Evolutionary conservation across 2,329 filamentous ascomycete species (phyloP), one percentile per base, ranked within the genome.

Genomic region (Claviceps cyperi): DNA sequence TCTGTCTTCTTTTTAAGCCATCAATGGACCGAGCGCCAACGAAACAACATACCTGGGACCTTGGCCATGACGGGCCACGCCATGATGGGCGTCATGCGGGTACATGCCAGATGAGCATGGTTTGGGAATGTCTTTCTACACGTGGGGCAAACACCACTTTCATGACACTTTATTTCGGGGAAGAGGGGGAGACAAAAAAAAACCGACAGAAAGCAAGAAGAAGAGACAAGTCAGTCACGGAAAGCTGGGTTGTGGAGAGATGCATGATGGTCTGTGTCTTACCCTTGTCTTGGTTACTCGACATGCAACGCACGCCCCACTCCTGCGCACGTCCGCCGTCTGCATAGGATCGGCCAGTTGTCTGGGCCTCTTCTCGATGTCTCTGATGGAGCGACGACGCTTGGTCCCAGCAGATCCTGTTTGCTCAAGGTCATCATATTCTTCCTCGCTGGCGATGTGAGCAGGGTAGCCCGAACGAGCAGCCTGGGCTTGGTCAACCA

Each of bases 251-350:
- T 46, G 37, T 51, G 50, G 46, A 52, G 52, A 54, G 47, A 50
- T 49, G 50, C 50, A 52, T 37, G 49, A 47, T 46, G 28, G 50
- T 32, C 28, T 32, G 28, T 60, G 58, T 60, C 70, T 67, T 67
- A 75, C 73, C 56, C 64, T 61, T 56, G 69, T 67, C 63, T 73
- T 75, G 55, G 66, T 67, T 53, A 70, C 64, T 55, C 67, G 71
- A 59, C 73, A 76, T 51, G 67, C 68, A 49, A 70, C 64, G 56
- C 73, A 76, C 36, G 73, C 71, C 51, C 69, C 69, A 56, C 64
- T 65, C 58, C 71, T 70, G 55, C 73, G 71, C 49, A 76, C 71
- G 50, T 68, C 66, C 48, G 70, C 71, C 43, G 73, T 74, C 60
- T 73, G 67, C 52, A 69, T 64, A 41, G 64, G 67, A 54, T 69